phyloP scores from a whole-genome alignment of 1,139 yeast species.

The Yamadazyma sp. region DNA sequence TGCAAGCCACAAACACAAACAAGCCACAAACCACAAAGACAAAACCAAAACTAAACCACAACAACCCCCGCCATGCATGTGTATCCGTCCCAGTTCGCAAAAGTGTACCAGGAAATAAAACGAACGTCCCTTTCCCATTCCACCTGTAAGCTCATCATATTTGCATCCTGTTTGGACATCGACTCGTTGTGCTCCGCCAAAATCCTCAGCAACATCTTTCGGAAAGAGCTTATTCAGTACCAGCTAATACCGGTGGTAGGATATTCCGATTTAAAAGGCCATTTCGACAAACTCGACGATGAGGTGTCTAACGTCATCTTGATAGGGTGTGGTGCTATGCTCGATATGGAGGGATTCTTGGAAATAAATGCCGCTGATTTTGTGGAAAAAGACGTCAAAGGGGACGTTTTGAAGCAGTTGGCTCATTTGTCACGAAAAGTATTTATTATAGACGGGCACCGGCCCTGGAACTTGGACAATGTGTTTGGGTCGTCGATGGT shows the following conservation, averaged over 20 bases:
- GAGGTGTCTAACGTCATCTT: conserved; percentile 78
- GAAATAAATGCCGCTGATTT: conserved; percentile 59
- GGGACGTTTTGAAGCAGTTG: conserved; percentile 11
- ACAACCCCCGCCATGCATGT: conserved; percentile 50
- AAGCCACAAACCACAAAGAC: neutral
- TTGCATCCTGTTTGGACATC: conserved; percentile 86
- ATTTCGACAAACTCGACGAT: conserved; percentile 63
- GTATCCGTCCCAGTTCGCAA: conserved; percentile 57
- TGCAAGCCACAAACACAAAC: too few species aligned
- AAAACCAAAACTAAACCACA: neutral
- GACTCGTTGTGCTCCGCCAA: conserved; percentile 92
- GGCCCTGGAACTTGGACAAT: conserved; percentile 97
- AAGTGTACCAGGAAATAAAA: conserved; percentile 59
- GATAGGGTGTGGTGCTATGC: conserved; percentile 94
- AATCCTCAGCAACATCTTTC: conserved; percentile 67
- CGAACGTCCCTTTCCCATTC: conserved; percentile 76
- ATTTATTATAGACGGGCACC: conserved; percentile 84
- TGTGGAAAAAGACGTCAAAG: conserved; percentile 10
- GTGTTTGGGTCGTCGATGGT: conserved; percentile 82
- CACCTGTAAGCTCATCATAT: conserved; percentile 82
- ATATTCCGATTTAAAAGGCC: conserved; percentile 69
- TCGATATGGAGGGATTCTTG: conserved; percentile 78
- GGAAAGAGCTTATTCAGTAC: conserved; percentile 81
- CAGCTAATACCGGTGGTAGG: conserved; percentile 96
- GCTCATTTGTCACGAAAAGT: conserved; percentile 35